Conservation (phyloP, 1,284 basidiomycete genomes). For the Moesziomyces aphidis region DNA sequence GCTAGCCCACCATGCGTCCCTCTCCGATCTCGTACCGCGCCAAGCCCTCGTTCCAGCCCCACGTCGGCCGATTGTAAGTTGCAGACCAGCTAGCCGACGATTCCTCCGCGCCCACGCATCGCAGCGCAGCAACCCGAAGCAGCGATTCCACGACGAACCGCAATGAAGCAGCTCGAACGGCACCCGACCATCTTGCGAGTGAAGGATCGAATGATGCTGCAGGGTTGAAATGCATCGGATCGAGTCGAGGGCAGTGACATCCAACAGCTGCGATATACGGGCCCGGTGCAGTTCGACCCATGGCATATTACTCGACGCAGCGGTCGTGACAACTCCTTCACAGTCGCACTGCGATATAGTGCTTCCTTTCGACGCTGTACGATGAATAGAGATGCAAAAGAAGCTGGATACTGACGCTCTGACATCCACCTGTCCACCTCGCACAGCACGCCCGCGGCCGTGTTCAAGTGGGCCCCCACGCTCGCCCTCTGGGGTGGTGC, state of each 20-base stretch:
- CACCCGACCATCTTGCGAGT: neutral
- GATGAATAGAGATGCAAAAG: too few species aligned
- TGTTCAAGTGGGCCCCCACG: constrained; percentile 55
- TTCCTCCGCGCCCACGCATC: too few species aligned
- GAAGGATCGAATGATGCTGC: too few species aligned
- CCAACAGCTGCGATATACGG: neutral
- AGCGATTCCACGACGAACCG: neutral
- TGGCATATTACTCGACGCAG: too few species aligned
- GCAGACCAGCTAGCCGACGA: too few species aligned
- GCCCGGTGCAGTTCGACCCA: neutral
- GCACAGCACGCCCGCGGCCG: constrained; percentile 27
- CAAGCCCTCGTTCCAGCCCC: constrained; percentile 61
- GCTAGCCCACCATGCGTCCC: constrained; percentile 30
- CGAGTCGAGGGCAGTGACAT: too few species aligned
- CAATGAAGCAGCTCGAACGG: constrained; percentile 6
- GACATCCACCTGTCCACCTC: neutral
- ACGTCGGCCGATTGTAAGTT: constrained; percentile 60
- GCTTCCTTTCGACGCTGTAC: too few species aligned
- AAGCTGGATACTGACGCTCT: neutral
- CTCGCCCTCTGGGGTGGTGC: constrained; percentile 62
- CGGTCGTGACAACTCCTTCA: neutral
- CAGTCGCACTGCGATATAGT: neutral
- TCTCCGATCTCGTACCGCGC: constrained; percentile 36
- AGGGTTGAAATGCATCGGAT: too few species aligned
- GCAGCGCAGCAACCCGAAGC: too few species aligned